Base-by-base conservation (phyloP, 192 early-diverging fungal species). In the Paraglomus brasilianum region DNA sequence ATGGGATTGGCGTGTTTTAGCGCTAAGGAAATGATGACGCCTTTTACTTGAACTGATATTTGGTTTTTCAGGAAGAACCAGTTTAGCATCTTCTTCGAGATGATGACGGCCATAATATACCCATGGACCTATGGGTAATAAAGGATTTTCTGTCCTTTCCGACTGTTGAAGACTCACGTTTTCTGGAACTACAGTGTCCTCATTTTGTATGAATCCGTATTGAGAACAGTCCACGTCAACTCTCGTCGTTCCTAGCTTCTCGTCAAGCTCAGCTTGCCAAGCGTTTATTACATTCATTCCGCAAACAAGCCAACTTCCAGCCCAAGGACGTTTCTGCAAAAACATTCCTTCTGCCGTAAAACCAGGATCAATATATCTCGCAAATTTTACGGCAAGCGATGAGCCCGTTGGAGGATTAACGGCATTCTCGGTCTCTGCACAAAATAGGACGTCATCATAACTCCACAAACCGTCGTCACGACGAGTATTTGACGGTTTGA, bases 221-320 rank as follows among this genome's bases (percentile, higher is more conserved):
- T 71, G 46, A 8, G 15, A 24, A 15, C 4, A 8, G 8, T 5
- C 6, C 13, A 42, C 21, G 41, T 24, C n/a, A 53, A 62, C 3
- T 38, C 47, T n/a, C 30, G 8, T 21, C n/a, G 43, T 21, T 14
- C 22, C 21, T 40, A 19, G 0, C 48, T 58, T 57, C 51, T 51
- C 11, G 43, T 66, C 64, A 50, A 19, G 8, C 19, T 62, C 58
- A 13, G 56, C 57, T 48, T 49, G 55, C 77, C 70, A 73, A 38
- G 73, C 74, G 22, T 72, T 66, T 7, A 78, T 42, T 10, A 75
- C 66, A 44, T 78, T 78, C 77, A 78, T 78, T 8, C 59, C 77
- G 38, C 70, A 75, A 13, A 78, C 43, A 52, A 78, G n/a, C 40
- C 58, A 72, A 65, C 77, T 78, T 6, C 77, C 77, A 13, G 57